A percentile compares a stretch with the other conserved stretches of the same genome.
These are phyloP conservation scores for Lipomyces yarrowii DNA, from an alignment of 1,139 yeast genomes.

Conservation along the genomic window DNA sequence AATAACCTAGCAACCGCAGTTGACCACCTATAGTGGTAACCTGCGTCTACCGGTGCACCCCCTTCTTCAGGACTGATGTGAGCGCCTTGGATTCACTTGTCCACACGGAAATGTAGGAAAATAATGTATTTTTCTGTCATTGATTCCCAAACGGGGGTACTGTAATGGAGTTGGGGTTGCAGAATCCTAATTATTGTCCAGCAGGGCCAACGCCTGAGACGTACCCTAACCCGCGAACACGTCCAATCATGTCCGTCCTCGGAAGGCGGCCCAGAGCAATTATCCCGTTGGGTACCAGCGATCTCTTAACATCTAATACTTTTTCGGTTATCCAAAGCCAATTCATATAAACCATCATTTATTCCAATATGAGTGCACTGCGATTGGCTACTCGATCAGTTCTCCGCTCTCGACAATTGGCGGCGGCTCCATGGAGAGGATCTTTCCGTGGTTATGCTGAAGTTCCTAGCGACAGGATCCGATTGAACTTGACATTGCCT, in stretches of 20 bases:
- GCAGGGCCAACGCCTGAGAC: too few species aligned
- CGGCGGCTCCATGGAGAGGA: constrained; percentile 68
- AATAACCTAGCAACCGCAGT: too few species aligned
- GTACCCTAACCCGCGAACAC: neutral
- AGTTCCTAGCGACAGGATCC: constrained; percentile 72
- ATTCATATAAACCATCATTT: neutral
- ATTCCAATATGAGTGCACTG: constrained; percentile 25
- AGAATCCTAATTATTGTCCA: too few species aligned
- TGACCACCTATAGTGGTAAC: too few species aligned
- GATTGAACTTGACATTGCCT: constrained; percentile 89
- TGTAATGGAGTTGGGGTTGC: too few species aligned
- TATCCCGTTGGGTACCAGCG: neutral
- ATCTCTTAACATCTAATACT: neutral
- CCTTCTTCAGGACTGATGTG: too few species aligned
- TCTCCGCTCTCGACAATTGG: constrained; percentile 60
- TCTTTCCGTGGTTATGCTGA: constrained; percentile 77
- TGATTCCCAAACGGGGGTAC: too few species aligned
- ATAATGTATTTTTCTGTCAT: too few species aligned
- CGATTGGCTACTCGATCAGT: constrained; percentile 43
- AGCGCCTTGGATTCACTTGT: too few species aligned
- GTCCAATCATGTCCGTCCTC: constrained; percentile 19
- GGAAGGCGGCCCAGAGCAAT: constrained; percentile 12
- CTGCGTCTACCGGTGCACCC: too few species aligned
- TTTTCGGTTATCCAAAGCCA: neutral
- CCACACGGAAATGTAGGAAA: too few species aligned